Evolutionary conservation across 495 filamentous ascomycete species (phyloP).

Genomic region (Cercophora samala): DNA sequence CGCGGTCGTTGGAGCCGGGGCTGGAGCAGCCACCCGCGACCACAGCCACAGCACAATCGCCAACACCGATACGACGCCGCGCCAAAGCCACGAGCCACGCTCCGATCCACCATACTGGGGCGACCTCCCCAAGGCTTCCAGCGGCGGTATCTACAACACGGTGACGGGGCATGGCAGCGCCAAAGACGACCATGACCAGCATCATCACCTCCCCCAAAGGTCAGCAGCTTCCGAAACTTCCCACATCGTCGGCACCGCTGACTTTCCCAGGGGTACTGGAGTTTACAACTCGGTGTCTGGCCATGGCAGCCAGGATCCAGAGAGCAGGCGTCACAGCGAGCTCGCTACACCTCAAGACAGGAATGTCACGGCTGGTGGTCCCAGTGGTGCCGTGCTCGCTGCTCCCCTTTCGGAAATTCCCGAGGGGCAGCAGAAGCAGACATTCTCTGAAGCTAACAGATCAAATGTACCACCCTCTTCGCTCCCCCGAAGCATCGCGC

Average conservation of each 20-base stretch:
- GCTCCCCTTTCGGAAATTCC: constrained; percentile 20
- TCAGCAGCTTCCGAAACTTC: constrained; percentile 21
- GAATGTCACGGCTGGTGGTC: background rate
- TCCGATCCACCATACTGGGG: constrained; percentile 36
- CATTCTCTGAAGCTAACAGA: background rate
- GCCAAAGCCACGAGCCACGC: constrained; percentile 13
- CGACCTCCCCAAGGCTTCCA: constrained; percentile 33
- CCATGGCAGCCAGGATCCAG: constrained; percentile 28
- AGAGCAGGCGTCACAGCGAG: constrained; percentile 21
- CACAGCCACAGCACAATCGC: background rate
- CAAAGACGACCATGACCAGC: constrained; percentile 33
- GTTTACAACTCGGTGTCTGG: constrained; percentile 31
- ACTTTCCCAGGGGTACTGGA: constrained; percentile 22
- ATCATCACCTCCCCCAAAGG: constrained; percentile 26
- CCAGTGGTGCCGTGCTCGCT: constrained; percentile 6
- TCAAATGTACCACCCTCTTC: constrained; percentile 1
- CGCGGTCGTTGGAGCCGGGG: background rate
- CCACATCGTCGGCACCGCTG: constrained; percentile 23
- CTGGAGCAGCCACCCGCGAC: background rate
- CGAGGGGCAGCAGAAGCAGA: constrained; percentile 10
- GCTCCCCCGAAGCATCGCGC: constrained; percentile 14
- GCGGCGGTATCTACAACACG: constrained; percentile 39
- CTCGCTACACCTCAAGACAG: constrained; percentile 15
- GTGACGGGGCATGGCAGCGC: constrained; percentile 44
- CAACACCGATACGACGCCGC: background rate